These are phyloP conservation scores for Podila clonocystis DNA, from an alignment of 192 early-diverging fungal genomes.

Conservation along the genomic window DNA sequence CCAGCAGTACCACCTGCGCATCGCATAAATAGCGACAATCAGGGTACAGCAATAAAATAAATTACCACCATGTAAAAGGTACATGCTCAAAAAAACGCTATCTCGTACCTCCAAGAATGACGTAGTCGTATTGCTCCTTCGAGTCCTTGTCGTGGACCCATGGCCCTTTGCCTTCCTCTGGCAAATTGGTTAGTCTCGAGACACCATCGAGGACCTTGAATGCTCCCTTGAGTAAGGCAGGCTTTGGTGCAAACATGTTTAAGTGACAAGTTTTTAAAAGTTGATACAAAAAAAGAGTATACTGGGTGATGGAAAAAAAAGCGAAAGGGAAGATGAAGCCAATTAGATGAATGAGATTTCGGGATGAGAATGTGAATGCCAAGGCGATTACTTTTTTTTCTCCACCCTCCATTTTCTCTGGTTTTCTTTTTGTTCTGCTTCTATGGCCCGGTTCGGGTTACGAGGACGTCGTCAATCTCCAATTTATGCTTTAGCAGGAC, in stretches of 20 bases:
- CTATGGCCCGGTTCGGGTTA: too few relatives aligned
- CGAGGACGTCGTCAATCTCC: too few relatives aligned
- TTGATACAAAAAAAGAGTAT: neutral
- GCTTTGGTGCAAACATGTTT: neutral
- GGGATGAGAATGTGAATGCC: neutral
- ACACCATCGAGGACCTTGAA: neutral
- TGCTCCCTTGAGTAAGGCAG: too few relatives aligned
- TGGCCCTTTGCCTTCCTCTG: conserved; percentile 4
- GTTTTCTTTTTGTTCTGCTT: too few relatives aligned
- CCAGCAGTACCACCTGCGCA: conserved; percentile 44
- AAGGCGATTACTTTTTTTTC: too few relatives aligned
- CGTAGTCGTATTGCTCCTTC: conserved; percentile 7
- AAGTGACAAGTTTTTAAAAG: neutral
- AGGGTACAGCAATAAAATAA: too few relatives aligned
- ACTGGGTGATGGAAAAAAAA: neutral
- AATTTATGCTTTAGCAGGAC: too few relatives aligned
- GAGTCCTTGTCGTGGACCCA: conserved; percentile 9
- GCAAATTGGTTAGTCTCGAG: neutral
- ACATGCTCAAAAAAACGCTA: neutral
- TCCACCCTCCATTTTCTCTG: too few relatives aligned
- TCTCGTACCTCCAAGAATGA: conserved; percentile 8
- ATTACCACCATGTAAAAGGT: too few relatives aligned
- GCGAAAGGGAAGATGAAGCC: neutral
- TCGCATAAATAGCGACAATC: too few relatives aligned
- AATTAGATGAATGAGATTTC: neutral